Conservation (phyloP, 208 protist genomes). For the Acanthamoeba triangularis region DNA sequence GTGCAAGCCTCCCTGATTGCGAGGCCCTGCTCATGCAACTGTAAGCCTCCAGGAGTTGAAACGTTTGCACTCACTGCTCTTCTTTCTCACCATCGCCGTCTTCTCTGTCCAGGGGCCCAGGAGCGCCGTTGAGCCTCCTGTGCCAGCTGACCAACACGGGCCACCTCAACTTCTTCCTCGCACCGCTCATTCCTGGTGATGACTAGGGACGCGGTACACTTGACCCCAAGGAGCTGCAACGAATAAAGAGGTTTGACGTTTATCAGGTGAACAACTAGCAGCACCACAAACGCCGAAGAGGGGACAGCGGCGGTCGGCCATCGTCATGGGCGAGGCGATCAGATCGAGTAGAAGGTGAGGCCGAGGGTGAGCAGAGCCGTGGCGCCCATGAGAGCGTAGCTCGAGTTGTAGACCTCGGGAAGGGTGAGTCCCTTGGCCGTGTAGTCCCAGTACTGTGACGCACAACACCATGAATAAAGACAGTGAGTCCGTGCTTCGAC, state of each 20-base stretch:
- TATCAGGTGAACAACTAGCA: not conserved
- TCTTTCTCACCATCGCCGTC: not conserved
- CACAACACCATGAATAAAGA: not conserved
- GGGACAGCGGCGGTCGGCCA: not conserved
- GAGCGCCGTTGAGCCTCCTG: slow-evolving; percentile 36
- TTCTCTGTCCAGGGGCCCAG: not conserved
- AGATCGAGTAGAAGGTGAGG: slow-evolving; percentile 58
- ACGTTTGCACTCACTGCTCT: not conserved
- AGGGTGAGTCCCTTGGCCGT: slow-evolving; percentile 72
- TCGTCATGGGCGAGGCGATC: not conserved
- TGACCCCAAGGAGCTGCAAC: too few species aligned
- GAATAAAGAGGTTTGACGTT: not conserved
- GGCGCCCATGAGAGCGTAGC: slow-evolving; percentile 60
- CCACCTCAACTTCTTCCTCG: slow-evolving; percentile 60
- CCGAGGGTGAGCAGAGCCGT: slow-evolving; percentile 17
- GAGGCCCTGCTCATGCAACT: slow-evolving; percentile 43
- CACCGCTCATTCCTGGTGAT: not conserved
- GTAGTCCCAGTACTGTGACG: slow-evolving; percentile 74
- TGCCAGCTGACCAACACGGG: slow-evolving; percentile 20
- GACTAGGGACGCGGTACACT: not conserved
- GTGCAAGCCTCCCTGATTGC: slow-evolving; percentile 12
- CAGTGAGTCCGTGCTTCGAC: not conserved
- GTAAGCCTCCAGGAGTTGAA: not conserved
- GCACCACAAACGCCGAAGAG: not conserved
- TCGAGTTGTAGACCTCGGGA: slow-evolving; percentile 2